Evolutionary conservation across 2,329 filamentous ascomycete genomes (phyloP), one percentile per base, ranked within the genome.

Genomic region (Colletotrichum agaves): DNA sequence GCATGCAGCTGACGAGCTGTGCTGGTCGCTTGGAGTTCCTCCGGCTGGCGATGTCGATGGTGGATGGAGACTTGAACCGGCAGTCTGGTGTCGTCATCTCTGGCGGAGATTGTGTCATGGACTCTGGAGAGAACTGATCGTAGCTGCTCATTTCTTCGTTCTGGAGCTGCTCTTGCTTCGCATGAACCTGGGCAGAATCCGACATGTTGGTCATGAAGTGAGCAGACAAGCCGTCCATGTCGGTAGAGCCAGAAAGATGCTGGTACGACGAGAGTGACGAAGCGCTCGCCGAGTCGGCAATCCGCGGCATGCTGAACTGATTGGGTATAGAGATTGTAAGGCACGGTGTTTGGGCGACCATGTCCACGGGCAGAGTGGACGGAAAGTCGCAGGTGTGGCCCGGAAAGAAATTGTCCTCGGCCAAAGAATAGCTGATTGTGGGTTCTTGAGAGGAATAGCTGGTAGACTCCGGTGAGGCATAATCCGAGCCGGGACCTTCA

Each of bases 11-110:
- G 44, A 84, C 79, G n/a, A 87, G 78, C 33, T 83, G 81, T 31
- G 85, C 79, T 1, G 83, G 82, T 3, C 80, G 81, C 59, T 85
- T 83, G 61, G 79, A 80, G 69, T 84, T 84, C 59, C 87, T 81
- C 50, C 87, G 82, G 17, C 82, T 82, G 15, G 85, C 86, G 68
- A 88, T 85, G 71, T 88, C 86, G 61, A 85, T 79, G 0, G 82
- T 80, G 10, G 84, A 82, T 0, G 85, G 81, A 1, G 85, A 86
- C 71, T 80, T 83, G 72, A 86, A 78, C 31, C 76, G 77, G 46
- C 80, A 74, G 52, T 80, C 77, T 5, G 77, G 71, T 15, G 70
- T 67, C 2, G 71, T 70, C 23, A 67, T 64, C 19, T 58, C 66
- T 37, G 67, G 69, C 19, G 78, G 74, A 1, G 74, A 76, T 5